phyloP scores from a whole-genome alignment of 306 rosid genomes.

The Mimosa pudica region DNA sequence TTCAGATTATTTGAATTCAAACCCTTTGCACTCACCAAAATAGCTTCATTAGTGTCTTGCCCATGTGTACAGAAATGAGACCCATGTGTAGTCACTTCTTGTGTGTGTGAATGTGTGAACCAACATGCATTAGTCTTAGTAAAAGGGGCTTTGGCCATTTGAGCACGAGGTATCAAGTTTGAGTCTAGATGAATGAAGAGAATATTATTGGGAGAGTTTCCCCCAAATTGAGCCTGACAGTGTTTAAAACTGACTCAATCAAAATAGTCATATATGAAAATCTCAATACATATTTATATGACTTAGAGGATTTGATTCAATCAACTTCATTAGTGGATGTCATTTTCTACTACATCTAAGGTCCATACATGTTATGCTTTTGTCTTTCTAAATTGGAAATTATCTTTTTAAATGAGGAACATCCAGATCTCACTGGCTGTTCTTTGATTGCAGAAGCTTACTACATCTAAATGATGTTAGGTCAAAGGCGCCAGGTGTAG shows the following conservation, averaged over 20 bases:
- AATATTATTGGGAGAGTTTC: too few relatives aligned
- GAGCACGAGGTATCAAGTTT: too few relatives aligned
- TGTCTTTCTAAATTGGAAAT: not conserved
- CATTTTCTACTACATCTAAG: not conserved
- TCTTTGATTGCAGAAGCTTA: slow-evolving; percentile 40
- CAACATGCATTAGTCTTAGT: too few relatives aligned
- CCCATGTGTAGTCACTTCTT: not conserved
- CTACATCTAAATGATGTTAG: slow-evolving; percentile 46
- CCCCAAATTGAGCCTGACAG: too few relatives aligned
- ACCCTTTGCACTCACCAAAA: not conserved
- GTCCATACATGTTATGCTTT: not conserved
- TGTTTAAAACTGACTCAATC: too few relatives aligned
- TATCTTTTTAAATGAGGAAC: not conserved
- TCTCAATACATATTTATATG: not conserved
- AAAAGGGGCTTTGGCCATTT: too few relatives aligned
- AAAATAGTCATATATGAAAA: too few relatives aligned
- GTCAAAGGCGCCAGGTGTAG: slow-evolving; percentile 54
- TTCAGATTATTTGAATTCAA: not conserved
- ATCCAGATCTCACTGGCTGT: not conserved
- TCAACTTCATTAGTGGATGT: not conserved
- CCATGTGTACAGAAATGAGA: not conserved
- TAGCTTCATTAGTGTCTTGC: not conserved
- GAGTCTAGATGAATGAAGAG: too few relatives aligned
- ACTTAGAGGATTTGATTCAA: not conserved
- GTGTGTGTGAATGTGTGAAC: not conserved